These are phyloP conservation scores for Tetracentron sinense DNA, from an alignment of 164 flowering plant species.

Conservation along the genomic window DNA sequence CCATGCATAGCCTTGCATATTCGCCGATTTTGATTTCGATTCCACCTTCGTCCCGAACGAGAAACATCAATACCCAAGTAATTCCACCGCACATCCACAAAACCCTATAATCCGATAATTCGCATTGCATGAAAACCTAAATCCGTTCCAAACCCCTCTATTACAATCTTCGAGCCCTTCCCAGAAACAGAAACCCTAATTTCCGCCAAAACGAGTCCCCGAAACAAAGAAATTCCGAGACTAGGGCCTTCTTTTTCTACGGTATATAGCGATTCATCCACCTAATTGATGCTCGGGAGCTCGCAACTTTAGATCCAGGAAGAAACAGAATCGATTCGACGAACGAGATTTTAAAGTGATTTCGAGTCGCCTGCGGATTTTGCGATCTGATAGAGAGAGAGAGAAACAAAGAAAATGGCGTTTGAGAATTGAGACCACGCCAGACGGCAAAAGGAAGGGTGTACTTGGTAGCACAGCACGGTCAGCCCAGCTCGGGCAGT, in stretches of 20 bases:
- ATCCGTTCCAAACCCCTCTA: conserved; percentile 19
- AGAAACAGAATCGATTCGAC: background rate
- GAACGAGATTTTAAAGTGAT: background rate
- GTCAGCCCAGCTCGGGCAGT: conserved; percentile 49
- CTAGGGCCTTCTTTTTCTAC: background rate
- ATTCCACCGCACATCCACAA: conserved; percentile 8
- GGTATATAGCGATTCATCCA: conserved; percentile 4
- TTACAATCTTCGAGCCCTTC: conserved; percentile 1
- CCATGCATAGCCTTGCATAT: conserved; percentile 12
- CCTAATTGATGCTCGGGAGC: conserved; percentile 24
- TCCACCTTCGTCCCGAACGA: background rate
- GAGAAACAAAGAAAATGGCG: background rate
- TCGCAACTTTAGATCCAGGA: conserved; percentile 13
- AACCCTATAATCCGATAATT: conserved; percentile 16
- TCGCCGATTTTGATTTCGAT: background rate
- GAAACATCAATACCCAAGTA: background rate
- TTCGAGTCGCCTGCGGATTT: conserved; percentile 13
- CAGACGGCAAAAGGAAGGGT: conserved; percentile 29
- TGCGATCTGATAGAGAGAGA: conserved; percentile 22
- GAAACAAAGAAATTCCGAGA: background rate
- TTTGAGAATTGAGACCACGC: conserved; percentile 14
- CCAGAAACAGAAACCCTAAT: conserved; percentile 4
- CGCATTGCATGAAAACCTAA: conserved; percentile 27
- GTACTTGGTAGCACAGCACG: conserved; percentile 34
- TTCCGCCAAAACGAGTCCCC: background rate